Evolutionary conservation across 768 basidiomycete genomes (phyloP), one percentile per base, ranked within the genome.

Genomic region (Dacryopinax spathularia): DNA sequence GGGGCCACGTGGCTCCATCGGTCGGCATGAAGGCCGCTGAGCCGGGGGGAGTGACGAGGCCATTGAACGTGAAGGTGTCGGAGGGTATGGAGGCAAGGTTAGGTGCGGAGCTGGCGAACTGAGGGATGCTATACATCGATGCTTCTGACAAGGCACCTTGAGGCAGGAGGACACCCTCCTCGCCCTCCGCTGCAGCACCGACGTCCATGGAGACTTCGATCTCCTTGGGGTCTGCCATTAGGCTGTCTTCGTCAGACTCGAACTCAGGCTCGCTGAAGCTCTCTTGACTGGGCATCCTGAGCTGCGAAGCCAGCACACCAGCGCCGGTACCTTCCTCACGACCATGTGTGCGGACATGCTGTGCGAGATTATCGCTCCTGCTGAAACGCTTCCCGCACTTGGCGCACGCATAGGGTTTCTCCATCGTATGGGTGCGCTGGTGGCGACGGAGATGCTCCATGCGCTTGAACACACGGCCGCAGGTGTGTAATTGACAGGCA

Each of bases 361-460:
- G 91, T 22, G 81, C 83, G 37, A 97, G 80, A 70, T 94, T 94
- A 72, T 95, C 94, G 70, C 85, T 86, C 70, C 91, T 79, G 67
- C 88, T 89, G 74, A 96, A 96, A 65, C 82, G 80, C 79, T 90
- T 91, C 69, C 79, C 77, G 73, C 92, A 95, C 27, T 78, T 75
- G 43, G 80, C 76, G 71, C 92, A 93, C 62, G 78, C 78, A 73
- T 84, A 94, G 0, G 92, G 91, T 36, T 86, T 78, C 73, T 94
- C 91, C 82, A 89, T 82, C 29, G 91, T 93, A 71, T 95, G 92
- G 9, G 91, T 91, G 64, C 90, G 81, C 33, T 92, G 75, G 73
- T 95, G 92, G 43, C 91, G 76, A 75, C 89, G 89, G 68, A 94
- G 80, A 71, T 95, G 91, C 71, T 95, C 92, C 82, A 88, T 86